Evolutionary conservation across 169 alveolate genomes (phyloP).

Genomic region (Eimeria praecox): DNA sequence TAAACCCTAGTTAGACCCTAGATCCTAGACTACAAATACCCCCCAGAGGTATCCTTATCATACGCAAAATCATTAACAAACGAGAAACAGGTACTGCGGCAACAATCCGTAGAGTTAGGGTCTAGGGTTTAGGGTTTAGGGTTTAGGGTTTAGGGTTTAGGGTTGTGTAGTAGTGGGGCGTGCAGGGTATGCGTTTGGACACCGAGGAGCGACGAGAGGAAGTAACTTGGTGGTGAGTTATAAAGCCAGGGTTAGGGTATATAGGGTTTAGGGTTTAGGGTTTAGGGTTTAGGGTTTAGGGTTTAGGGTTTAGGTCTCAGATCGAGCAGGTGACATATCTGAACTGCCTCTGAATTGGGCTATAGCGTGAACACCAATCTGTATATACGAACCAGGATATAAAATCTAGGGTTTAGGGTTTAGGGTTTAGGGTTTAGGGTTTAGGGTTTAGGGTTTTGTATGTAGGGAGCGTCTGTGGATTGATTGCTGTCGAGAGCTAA

Average conservation of each 20-base stretch:
- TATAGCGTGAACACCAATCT: too few relatives aligned
- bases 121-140: slow-evolving; percentile 28
- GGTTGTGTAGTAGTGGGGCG: neutral
- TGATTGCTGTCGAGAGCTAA: slow-evolving; percentile 76
- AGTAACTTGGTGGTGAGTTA: slow-evolving; percentile 69
- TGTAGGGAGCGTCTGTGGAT: slow-evolving; percentile 57
- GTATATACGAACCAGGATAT: too few relatives aligned
- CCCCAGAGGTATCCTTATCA: too few relatives aligned
- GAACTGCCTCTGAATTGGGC: too few relatives aligned
- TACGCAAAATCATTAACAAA: too few relatives aligned
- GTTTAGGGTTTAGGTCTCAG: slow-evolving; percentile 20
- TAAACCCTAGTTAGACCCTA: neutral
- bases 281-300: neutral
- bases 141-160: slow-evolving; percentile 6
- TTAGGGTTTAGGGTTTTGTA: slow-evolving; percentile 30
- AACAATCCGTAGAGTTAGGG: too few relatives aligned
- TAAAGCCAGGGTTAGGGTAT: neutral
- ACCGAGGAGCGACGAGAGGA: slow-evolving; percentile 77
- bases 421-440: slow-evolving; percentile 25
- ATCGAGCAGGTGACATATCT: too few relatives aligned
- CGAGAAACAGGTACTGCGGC: too few relatives aligned
- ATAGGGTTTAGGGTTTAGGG: slow-evolving; percentile 13
- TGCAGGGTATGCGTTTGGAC: slow-evolving; percentile 56
- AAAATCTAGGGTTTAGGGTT: neutral
- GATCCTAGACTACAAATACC: too few relatives aligned